phyloP scores from a whole-genome alignment of 176 grass and related monocot species.

The Alloteropsis semialata region DNA sequence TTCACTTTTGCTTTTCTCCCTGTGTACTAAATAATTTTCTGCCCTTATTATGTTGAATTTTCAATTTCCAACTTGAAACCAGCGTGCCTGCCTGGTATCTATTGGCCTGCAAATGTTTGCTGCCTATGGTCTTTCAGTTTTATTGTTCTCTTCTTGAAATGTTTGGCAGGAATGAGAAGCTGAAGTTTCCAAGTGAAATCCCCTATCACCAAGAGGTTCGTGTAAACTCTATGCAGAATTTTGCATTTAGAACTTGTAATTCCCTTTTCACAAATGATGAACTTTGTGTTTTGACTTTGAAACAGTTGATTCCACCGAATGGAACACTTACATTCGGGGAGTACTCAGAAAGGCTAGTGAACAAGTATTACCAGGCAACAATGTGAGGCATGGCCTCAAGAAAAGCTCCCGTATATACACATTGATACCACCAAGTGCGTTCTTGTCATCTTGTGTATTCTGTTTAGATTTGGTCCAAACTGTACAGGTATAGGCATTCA shows the following conservation, averaged over 20 bases:
- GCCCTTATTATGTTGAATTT: not conserved
- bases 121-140: not conserved
- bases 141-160: not conserved
- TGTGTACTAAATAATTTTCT: not conserved
- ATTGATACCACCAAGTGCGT: not conserved
- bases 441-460: not conserved
- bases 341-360: slow-evolving; percentile 68
- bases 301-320: slow-evolving; percentile 72
- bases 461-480: not conserved
- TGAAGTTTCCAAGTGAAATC: slow-evolving; percentile 66
- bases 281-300: not conserved
- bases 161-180: slow-evolving; percentile 66
- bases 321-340: slow-evolving; percentile 80
- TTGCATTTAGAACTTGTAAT: not conserved
- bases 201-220: slow-evolving; percentile 80
- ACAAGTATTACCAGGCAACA: slow-evolving; percentile 65
- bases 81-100: not conserved
- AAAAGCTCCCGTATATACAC: not conserved
- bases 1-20: not conserved
- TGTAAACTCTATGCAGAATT: not conserved
- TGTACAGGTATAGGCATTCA: not conserved
- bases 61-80: not conserved
- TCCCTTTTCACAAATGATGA: not conserved
- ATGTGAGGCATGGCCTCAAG: slow-evolving; percentile 10
- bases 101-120: not conserved